Base-by-base conservation (phyloP, 2,329 filamentous ascomycete species). In the Capronia americana region DNA sequence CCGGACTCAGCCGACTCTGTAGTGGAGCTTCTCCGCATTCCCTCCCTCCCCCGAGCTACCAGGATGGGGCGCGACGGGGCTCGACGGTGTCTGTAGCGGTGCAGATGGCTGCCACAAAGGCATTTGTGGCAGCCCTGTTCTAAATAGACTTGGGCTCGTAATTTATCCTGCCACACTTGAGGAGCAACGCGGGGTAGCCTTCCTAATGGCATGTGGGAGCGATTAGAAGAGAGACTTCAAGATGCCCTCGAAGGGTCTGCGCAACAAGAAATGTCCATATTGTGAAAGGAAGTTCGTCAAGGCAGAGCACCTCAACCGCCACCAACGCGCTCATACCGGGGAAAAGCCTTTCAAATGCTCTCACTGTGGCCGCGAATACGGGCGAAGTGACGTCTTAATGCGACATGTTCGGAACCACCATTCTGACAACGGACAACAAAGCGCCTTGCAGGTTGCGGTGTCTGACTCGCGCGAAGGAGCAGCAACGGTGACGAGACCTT, bases 301-400 rank as follows among this genome's bases (percentile, higher is more conserved):
- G 26, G 56, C 55, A 1, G 78, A 80, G 66, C 78, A 80, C 69
- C 67, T 80, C 48, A 79, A 79, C 70, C 77, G 78, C 23, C 78
- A 80, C 66, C 68, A 79, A 50, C 77, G 78, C 61, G 79, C 77
- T 53, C 94, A 98, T 81, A 98, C 94, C 0, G 94, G 94, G 75
- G 94, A 98, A 84, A 98, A 98, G 84, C 94, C 94, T 0, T 98
- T 97, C 87, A 93, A 95, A 81, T 98, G 94, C 79, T 92, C 93
- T 0, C 92, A 97, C 26, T 98, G 94, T 75, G 93, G 93, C 54
- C 98, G 98, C 81, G 92, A 59, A n/a, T 64, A 64, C 24, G 62
- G 41, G 14, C 55, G 62, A 3, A 59, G 62, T 20, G 62, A 64
- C 30, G 62, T 64, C 14, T 54, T 64, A 10, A 54, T 64, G 46